These are phyloP conservation scores for Colletotrichum tofieldiae DNA, from an alignment of 2,329 filamentous ascomycete species.

Conservation along the genomic window DNA sequence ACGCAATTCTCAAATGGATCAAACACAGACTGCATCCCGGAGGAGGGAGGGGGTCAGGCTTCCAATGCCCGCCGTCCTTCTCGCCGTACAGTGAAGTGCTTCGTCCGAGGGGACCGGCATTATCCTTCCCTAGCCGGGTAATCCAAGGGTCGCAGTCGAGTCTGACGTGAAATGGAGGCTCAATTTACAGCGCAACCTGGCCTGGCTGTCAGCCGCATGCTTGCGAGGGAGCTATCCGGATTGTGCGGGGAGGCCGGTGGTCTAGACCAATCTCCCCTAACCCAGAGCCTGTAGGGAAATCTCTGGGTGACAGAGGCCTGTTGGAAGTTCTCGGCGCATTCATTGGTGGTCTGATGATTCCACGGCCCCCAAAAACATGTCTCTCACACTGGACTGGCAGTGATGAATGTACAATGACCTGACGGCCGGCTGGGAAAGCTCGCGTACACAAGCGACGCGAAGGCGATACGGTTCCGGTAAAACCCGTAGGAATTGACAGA, in stretches of 20 bases:
- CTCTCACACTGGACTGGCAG: background rate
- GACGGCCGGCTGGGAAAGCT: background rate
- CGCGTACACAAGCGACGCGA: background rate
- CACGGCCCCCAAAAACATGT: background rate
- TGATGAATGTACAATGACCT: background rate
- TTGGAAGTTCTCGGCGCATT: constrained; percentile 3
- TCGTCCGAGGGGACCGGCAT: background rate
- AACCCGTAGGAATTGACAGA: background rate
- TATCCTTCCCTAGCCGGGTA: background rate
- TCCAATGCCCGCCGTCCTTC: background rate
- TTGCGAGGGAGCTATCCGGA: constrained; percentile 4
- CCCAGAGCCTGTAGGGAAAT: constrained; percentile 25
- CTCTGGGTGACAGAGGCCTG: constrained; percentile 17
- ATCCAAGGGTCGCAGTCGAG: background rate
- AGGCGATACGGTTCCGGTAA: background rate
- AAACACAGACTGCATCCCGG: background rate
- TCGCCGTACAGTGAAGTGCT: background rate
- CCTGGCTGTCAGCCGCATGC: constrained; percentile 25
- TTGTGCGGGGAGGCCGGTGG: constrained; percentile 34
- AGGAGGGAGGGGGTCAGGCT: background rate
- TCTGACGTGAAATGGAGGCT: constrained; percentile 2
- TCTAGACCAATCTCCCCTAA: constrained; percentile 40
- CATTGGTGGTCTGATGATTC: constrained; percentile 18
- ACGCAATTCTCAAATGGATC: background rate
- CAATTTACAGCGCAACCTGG: background rate